Conservation (phyloP, 2,329 filamentous ascomycete genomes). For the Penicillium sp. region DNA sequence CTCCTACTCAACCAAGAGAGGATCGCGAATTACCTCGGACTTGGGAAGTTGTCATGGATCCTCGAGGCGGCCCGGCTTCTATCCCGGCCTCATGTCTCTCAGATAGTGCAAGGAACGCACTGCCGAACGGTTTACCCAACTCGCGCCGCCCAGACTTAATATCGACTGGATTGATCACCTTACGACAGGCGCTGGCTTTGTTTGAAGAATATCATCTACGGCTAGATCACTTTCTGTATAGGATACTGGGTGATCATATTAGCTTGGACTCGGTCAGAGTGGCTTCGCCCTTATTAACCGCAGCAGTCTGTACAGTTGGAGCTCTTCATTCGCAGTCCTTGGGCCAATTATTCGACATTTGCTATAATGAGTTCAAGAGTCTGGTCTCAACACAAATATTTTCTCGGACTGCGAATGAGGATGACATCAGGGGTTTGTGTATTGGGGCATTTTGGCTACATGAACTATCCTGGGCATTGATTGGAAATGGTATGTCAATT, state of each 20-base stretch:
- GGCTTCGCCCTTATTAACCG: slow-evolving; percentile 46
- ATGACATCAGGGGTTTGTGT: slow-evolving; percentile 50
- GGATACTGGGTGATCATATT: slow-evolving; percentile 19
- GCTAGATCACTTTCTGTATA: slow-evolving; percentile 47
- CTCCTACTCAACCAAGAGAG: neutral
- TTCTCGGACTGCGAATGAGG: slow-evolving; percentile 42
- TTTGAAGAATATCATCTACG: slow-evolving; percentile 45
- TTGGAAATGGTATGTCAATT: slow-evolving; percentile 8
- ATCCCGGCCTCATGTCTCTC: slow-evolving; percentile 27
- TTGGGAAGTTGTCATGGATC: slow-evolving; percentile 43
- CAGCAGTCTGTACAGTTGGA: slow-evolving; percentile 47
- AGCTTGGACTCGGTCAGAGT: slow-evolving; percentile 42
- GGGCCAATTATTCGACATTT: slow-evolving; percentile 18
- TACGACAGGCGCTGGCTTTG: slow-evolving; percentile 45
- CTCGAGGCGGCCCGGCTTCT: slow-evolving; percentile 35
- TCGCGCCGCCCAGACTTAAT: slow-evolving; percentile 42
- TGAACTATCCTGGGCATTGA: slow-evolving; percentile 39
- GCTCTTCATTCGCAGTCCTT: slow-evolving; percentile 37
- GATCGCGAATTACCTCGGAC: slow-evolving; percentile 24
- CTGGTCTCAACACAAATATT: slow-evolving; percentile 49
- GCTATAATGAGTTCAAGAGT: slow-evolving; percentile 24
- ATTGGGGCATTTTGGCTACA: slow-evolving; percentile 53
- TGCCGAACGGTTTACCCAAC: slow-evolving; percentile 2
- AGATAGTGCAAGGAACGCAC: slow-evolving; percentile 9
- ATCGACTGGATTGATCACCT: slow-evolving; percentile 43